phyloP scores from a whole-genome alignment of 2,329 filamentous ascomycete genomes.

The Exophiala alcalophila region DNA sequence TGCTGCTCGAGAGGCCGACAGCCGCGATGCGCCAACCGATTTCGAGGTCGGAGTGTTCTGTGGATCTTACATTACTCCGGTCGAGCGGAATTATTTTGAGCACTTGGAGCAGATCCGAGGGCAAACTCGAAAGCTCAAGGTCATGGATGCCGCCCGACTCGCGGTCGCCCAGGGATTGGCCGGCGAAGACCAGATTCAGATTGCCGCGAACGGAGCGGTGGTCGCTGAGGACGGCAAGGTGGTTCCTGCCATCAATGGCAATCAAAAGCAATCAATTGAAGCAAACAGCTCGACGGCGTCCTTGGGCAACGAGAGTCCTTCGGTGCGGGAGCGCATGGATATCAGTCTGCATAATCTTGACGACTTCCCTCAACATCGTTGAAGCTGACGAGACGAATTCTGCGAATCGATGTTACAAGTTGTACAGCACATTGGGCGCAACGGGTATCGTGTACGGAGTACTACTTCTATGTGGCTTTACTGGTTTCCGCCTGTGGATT shows the following conservation, averaged over 20 bases:
- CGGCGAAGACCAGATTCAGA: conserved; percentile 58
- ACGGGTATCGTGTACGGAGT: not conserved
- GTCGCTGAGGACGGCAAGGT: conserved; percentile 57
- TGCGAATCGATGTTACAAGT: not conserved
- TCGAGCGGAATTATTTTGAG: conserved; percentile 77
- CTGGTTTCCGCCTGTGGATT: too few relatives aligned
- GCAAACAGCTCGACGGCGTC: conserved; percentile 30
- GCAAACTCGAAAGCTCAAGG: conserved; percentile 66
- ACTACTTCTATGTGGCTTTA: too few relatives aligned
- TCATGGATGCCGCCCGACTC: conserved; percentile 62
- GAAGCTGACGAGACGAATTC: too few relatives aligned
- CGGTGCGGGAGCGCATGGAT: conserved; percentile 54
- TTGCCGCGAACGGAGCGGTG: conserved; percentile 61
- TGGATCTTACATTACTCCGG: conserved; percentile 78
- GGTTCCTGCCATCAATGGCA: conserved; percentile 47
- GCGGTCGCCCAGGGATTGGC: conserved; percentile 63
- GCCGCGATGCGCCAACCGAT: conserved; percentile 52
- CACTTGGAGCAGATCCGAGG: conserved; percentile 71
- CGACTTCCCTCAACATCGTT: conserved; percentile 39
- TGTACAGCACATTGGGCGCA: not conserved
- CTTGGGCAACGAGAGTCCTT: conserved; percentile 37
- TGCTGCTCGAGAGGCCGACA: conserved; percentile 56
- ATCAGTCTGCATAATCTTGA: conserved; percentile 60
- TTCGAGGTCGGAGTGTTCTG: conserved; percentile 94
- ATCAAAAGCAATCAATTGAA: conserved; percentile 15